These are phyloP conservation scores for Cutaneotrichosporon sp. DNA, from an alignment of 1,284 basidiomycete species.

Conservation along the genomic window DNA sequence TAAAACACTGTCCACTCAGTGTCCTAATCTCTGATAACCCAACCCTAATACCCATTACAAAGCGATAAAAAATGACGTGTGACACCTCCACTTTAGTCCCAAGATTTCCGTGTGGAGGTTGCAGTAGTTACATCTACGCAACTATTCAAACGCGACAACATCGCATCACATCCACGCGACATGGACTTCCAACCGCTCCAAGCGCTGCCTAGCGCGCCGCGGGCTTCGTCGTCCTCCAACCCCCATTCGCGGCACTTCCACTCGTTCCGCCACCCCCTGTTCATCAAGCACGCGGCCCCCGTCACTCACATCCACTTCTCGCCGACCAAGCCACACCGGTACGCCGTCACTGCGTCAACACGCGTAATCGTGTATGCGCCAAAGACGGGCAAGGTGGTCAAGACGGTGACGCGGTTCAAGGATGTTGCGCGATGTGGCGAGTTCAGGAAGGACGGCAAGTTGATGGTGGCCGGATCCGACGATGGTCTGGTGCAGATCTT, in stretches of 20 bases:
- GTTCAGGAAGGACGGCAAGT: conserved; percentile 88
- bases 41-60: neutral
- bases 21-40: too few relatives aligned
- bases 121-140: neutral
- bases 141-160: neutral
- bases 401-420: conserved; percentile 95
- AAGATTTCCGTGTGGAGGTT: conserved; percentile 22
- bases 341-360: conserved; percentile 92
- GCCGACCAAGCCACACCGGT: conserved; percentile 78
- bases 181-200: conserved; percentile 52
- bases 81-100: neutral
- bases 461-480: conserved; percentile 93
- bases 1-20: neutral
- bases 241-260: conserved; percentile 53
- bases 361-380: conserved; percentile 95
- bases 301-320: conserved; percentile 90
- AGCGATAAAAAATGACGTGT: conserved; percentile 7
- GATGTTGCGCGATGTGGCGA: conserved; percentile 86
- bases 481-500: conserved; percentile 94
- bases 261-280: conserved; percentile 52
- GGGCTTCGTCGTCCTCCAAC: conserved; percentile 42
- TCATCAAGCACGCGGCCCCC: conserved; percentile 88
- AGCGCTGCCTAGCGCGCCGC: conserved; percentile 46
- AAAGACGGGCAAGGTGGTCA: conserved; percentile 89
- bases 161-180: conserved; percentile 7